Base-by-base conservation (phyloP, 75 land plant species). In the Gnetum montanum region DNA sequence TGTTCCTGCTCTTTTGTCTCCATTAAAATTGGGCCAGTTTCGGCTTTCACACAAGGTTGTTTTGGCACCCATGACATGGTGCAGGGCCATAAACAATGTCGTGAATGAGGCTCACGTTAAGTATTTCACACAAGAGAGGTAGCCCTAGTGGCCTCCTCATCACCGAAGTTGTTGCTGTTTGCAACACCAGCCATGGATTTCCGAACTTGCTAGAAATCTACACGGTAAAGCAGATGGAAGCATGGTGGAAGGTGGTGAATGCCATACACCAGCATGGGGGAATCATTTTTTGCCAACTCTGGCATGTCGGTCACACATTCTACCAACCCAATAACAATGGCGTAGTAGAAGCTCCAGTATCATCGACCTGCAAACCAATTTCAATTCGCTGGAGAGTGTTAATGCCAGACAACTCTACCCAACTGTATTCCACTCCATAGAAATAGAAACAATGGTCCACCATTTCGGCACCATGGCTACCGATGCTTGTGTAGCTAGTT, bases 401-500 rank as follows among this genome's bases (percentile, higher is more conserved):
- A 38, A 55, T 62, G 62, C 62, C 61, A 8, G 64, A 62, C 18
- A n/a, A n/a, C n/a, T n/a, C n/a, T n/a, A n/a, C n/a, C n/a, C n/a
- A n/a, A n/a, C n/a, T n/a, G n/a, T n/a, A n/a, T n/a, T n/a, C n/a
- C n/a, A n/a, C n/a, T n/a, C n/a, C n/a, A n/a, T n/a, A n/a, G n/a
- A n/a, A n/a, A n/a, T n/a, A n/a, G n/a, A n/a, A n/a, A n/a, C n/a
- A n/a, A n/a, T n/a, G n/a, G n/a, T n/a, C n/a, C n/a, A n/a, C n/a
- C n/a, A n/a, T n/a, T n/a, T n/a, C n/a, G n/a, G n/a, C n/a, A n/a
- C n/a, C n/a, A n/a, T n/a, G n/a, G n/a, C n/a, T n/a, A n/a, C n/a
- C n/a, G n/a, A n/a, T n/a, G n/a, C n/a, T 41, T 41, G 43, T 18
- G n/a, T 4, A 15, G 93, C 93, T 54, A 35, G 96, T 12, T 90